Conservation (phyloP, 306 rosid genomes). For the Cucumis cinereus region DNA sequence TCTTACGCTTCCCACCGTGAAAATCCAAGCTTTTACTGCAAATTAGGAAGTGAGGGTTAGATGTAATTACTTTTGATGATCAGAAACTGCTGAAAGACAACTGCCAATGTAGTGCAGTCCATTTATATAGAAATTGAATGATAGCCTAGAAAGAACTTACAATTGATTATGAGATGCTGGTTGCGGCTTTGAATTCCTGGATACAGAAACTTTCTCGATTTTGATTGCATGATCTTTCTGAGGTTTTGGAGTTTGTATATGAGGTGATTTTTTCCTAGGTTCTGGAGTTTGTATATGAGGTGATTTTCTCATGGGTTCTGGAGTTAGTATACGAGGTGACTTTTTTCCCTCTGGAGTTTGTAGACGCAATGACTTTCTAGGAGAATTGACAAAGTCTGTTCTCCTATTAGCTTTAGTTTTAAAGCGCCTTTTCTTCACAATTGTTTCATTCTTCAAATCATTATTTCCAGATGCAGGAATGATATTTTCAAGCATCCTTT, state of each 20-base stretch:
- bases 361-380: not conserved
- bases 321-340: not conserved
- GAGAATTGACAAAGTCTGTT: not conserved
- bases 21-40: conserved; percentile 19
- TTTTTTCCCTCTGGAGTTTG: not conserved
- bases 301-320: not conserved
- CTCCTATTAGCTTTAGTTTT: conserved; percentile 20
- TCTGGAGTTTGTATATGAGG: not conserved
- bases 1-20: conserved; percentile 18
- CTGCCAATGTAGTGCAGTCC: not conserved
- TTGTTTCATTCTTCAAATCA: conserved; percentile 8
- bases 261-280: not conserved
- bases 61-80: not conserved
- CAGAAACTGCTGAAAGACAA: not conserved
- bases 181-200: conserved; percentile 2
- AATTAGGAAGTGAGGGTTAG: not conserved
- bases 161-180: conserved; percentile 3
- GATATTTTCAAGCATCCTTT: conserved; percentile 6
- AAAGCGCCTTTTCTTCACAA: conserved; percentile 12
- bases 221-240: not conserved
- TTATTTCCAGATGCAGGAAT: conserved; percentile 24
- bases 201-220: conserved; percentile 7
- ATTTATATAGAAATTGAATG: not conserved
- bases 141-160: conserved; percentile 4
- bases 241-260: not conserved